Evolutionary conservation across 192 early-diverging fungal species (phyloP), one percentile per base, ranked within the genome.

Genomic region (Thamnidium elegans): DNA sequence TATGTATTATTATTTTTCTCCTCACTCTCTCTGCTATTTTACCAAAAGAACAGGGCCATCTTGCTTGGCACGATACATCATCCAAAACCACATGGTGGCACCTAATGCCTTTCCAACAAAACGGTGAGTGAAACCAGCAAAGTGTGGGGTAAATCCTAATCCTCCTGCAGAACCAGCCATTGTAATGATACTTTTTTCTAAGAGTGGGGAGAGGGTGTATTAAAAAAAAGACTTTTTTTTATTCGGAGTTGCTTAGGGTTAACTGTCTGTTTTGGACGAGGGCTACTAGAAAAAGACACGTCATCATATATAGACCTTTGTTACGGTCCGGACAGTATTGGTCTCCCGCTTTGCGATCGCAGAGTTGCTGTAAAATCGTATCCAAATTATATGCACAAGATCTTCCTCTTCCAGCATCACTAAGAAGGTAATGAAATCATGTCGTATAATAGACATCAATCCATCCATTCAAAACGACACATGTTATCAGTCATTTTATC

Each of bases 51-150:
- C 81, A 15, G 86, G 82, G 13, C 85, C 85, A 63, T 91, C 88
- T 69, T 91, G 81, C 78, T 89, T 89, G 26, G 85, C 80, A 58
- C 87, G 82, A 77, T 91, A 91, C 88, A 91, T 89, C 81, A 91
- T 88, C 85, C 85, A 91, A 70, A 91, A 89, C 87, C 87, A 91
- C 87, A 89, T 87, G 70, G 85, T 63, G 42, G 87, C 86, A 46
- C 89, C 86, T 47, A 91, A 74, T 23, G 72, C 62, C 72, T 89
- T 91, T 34, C 86, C 84, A 55, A 75, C 46, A 59, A 81, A 63
- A 15, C 86, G 75, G 64, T 91, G 84, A 59, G 73, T 69, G 36
- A 71, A 63, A 48, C 76, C 70, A 66, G 78, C 76, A 66, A 77
- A 62, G 55, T 81, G 79, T 45, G 80, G 80, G 48, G 78, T 78